These are phyloP conservation scores for Microglena sp. DNA, from an alignment of 139 green algal species.

Conservation along the genomic window DNA sequence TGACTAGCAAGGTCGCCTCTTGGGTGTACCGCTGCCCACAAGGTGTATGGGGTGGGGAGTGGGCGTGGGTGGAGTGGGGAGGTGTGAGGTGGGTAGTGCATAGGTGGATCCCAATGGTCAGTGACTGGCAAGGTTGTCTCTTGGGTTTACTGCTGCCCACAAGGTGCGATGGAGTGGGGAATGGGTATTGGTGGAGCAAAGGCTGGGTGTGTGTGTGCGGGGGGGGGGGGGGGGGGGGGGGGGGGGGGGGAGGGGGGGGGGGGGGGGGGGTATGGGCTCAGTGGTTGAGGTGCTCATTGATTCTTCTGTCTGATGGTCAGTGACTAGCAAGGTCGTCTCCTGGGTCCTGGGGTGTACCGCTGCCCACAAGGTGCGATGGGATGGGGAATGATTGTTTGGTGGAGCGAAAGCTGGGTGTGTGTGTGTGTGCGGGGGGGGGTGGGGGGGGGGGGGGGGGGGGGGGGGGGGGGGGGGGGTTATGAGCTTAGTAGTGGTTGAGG, in stretches of 20 bases:
- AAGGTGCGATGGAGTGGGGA: no score
- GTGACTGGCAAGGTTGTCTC: constrained; percentile 46
- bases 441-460: constrained; percentile 35
- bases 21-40: constrained; percentile 35
- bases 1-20: constrained; percentile 40
- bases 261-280: constrained; percentile 67
- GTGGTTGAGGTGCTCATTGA: constrained; percentile 52
- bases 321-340: constrained; percentile 40
- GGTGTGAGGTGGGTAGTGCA: no score
- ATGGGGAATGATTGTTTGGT: no score
- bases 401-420: no score
- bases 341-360: constrained; percentile 42
- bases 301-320: constrained; percentile 51
- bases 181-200: no score
- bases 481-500: constrained; percentile 59
- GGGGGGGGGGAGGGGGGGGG: no score
- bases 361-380: no score
- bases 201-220: no score
- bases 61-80: no score
- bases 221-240: no score
- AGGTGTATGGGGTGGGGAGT: no score
- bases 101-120: constrained; percentile 62
- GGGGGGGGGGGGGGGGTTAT: no score
- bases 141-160: constrained; percentile 33
- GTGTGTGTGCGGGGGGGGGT: constrained; percentile 51